Evolutionary conservation across 148 eudicot species (phyloP), one percentile per base, ranked within the genome.

Genomic region (Cornus suecica): DNA sequence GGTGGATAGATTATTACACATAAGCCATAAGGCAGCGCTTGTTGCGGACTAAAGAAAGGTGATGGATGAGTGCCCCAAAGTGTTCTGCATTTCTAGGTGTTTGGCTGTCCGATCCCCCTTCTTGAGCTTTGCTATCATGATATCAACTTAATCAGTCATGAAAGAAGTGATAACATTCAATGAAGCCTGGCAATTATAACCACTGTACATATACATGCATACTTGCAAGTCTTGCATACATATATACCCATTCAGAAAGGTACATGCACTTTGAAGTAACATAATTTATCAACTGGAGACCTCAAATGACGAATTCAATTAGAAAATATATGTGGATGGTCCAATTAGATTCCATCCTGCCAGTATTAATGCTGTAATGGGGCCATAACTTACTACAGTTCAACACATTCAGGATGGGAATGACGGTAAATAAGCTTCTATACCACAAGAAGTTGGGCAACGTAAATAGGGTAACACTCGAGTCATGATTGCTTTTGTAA

Each of bases 1-100:
- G 56, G 16, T 54, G 72, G 72, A 15, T 26, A 48, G 28, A 56
- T 72, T 37, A 82, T 90, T 86, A 94, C 97, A 84, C 86, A 79
- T 92, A 92, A 30, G 97, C 90, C 97, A 89, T 87, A 56, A 94
- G 86, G 83, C 99, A 94, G 51, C 97, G 99, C 81, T 94, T 94
- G 82, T 95, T 91, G 78, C 99, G 96, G 60, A 90, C 83, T 69
- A 94, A 75, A 45, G 99, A 88, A 74, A 89, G 93, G 79, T 90
- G 99, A 74, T 91, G 97, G 78, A 89, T 86, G 70, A 95, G 97
- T 86, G 88, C 90, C 74, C 97, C 99, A 82, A 78, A 88, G 82
- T 94, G 97, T 74, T 94, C 91, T 26, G 93, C 84, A 64, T 83
- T 94, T 83, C 84, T 85, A 71, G 88, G 78, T 74, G 94, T 76